These are phyloP conservation scores for Ceratocystis variospora DNA, from an alignment of 2,329 filamentous ascomycete genomes.

Conservation along the genomic window DNA sequence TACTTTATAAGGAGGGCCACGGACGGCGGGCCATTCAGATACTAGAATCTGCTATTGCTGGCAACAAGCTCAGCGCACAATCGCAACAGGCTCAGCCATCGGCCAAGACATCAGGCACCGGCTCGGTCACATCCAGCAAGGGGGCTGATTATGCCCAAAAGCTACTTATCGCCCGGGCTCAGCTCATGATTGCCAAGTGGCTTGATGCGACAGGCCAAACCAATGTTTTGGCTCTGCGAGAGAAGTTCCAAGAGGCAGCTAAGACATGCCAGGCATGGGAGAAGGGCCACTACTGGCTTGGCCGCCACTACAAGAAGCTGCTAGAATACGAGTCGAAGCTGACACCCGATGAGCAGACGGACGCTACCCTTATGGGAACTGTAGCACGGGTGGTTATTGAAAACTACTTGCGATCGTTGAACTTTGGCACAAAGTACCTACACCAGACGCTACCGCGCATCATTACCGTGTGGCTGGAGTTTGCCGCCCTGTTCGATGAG, in stretches of 20 bases:
- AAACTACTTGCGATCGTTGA: conserved; percentile 77
- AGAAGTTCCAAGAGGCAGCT: conserved; percentile 73
- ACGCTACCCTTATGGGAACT: conserved; percentile 66
- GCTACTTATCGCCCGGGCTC: conserved; percentile 58
- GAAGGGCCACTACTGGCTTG: conserved; percentile 93
- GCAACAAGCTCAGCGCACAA: conserved; percentile 22
- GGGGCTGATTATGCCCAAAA: conserved; percentile 36
- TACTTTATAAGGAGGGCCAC: conserved; percentile 87
- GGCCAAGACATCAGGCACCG: not conserved
- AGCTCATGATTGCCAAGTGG: conserved; percentile 90
- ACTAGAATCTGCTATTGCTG: conserved; percentile 71
- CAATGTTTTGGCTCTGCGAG: conserved; percentile 62
- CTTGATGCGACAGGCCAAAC: conserved; percentile 90
- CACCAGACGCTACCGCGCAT: conserved; percentile 88
- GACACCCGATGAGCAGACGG: conserved; percentile 60
- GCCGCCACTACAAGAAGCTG: conserved; percentile 93
- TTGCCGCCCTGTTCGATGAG: conserved; percentile 63
- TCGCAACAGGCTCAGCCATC: not conserved
- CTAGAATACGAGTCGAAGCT: conserved; percentile 76
- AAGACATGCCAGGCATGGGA: conserved; percentile 65
- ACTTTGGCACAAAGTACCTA: conserved; percentile 85
- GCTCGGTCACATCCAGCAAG: conserved; percentile 18
- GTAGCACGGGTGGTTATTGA: conserved; percentile 80
- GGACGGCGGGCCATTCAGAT: conserved; percentile 90
- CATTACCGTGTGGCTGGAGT: conserved; percentile 85